phyloP scores from a whole-genome alignment of 352 stramenopile genomes.

The Pythium monospermum region DNA sequence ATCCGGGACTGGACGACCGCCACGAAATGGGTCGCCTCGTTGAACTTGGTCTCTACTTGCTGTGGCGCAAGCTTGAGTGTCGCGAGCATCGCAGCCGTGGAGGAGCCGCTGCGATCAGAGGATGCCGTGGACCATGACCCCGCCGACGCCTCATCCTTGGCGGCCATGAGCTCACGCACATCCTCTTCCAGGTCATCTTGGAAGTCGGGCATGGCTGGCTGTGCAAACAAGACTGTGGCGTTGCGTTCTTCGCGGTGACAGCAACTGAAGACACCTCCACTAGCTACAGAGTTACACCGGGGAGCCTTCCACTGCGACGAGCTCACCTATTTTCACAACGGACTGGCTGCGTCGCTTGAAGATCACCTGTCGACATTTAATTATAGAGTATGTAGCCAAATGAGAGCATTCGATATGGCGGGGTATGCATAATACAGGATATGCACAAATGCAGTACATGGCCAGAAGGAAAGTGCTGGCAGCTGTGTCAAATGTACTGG shows the following conservation, averaged over 20 bases:
- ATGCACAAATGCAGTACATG: no score
- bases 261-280: no score
- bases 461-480: no score
- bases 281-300: no score
- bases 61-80: conserved; percentile 8
- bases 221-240: no score
- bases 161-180: conserved; percentile 29
- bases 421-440: no score
- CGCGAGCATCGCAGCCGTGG: conserved; percentile 10
- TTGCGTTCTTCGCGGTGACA: no score
- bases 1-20: conserved; percentile 50
- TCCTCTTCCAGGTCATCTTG: conserved; percentile 23
- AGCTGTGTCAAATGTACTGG: no score
- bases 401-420: no score
- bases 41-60: conserved; percentile 22
- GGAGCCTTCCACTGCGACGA: no score
- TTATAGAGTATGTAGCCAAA: not conserved
- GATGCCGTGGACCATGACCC: not conserved
- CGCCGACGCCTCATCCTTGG: conserved; percentile 1
- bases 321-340: no score
- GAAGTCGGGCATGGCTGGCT: conserved; percentile 4
- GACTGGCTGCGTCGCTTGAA: conserved; percentile 6
- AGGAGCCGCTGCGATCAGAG: not conserved
- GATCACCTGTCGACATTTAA: conserved; percentile 2
- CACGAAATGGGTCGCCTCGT: conserved; percentile 52